phyloP scores from a whole-genome alignment of 2,329 filamentous ascomycete species.

The Monosporascus sp. region DNA sequence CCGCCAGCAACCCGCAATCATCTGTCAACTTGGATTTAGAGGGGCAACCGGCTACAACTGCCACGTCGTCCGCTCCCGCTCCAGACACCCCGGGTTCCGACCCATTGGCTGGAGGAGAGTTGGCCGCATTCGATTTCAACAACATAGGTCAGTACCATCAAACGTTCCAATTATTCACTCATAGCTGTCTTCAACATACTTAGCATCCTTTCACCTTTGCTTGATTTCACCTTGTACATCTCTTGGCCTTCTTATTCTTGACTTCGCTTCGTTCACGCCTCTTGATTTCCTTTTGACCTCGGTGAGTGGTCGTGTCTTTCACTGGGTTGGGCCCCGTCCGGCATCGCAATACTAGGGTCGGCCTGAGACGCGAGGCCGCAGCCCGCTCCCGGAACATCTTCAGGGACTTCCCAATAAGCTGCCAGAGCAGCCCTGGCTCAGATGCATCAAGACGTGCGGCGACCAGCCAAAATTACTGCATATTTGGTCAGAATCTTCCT shows the following conservation, averaged over 20 bases:
- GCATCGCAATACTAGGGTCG: background rate
- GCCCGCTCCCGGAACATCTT: background rate
- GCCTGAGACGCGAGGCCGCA: background rate
- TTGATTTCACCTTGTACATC: background rate
- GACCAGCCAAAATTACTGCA: background rate
- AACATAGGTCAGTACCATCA: conserved; percentile 21
- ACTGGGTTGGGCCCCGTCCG: background rate
- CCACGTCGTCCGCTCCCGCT: conserved; percentile 14
- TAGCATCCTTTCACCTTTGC: background rate
- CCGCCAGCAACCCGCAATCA: conserved; percentile 2
- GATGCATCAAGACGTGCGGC: background rate
- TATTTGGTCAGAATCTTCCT: background rate
- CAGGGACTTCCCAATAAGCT: background rate
- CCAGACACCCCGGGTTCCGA: conserved; percentile 5
- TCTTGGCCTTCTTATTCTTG: conserved; percentile 3
- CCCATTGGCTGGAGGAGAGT: conserved; percentile 11
- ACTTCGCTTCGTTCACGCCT: background rate
- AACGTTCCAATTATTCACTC: conserved; percentile 1
- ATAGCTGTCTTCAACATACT: background rate
- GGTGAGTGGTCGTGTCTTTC: background rate
- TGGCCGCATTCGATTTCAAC: conserved; percentile 24
- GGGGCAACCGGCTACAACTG: conserved; percentile 19
- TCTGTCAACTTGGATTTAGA: conserved; percentile 12
- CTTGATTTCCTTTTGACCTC: background rate
- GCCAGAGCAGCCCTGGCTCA: background rate